These are phyloP conservation scores for Colletotrichum tropicicola DNA, from an alignment of 2,329 filamentous ascomycete species.

Conservation along the genomic window DNA sequence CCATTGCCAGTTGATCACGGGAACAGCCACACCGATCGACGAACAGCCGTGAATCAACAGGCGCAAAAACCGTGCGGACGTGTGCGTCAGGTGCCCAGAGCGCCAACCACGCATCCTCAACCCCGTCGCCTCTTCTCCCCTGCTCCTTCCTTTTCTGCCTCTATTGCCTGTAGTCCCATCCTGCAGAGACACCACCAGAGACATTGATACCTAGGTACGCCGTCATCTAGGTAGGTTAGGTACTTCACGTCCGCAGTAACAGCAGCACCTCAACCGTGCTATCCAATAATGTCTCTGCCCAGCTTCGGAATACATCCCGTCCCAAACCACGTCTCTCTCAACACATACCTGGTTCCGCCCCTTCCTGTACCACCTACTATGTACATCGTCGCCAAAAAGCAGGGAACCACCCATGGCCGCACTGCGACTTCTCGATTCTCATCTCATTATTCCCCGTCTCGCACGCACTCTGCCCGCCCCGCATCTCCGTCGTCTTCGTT, in stretches of 20 bases:
- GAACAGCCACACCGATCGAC: constrained; percentile 6
- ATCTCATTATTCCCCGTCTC: background rate
- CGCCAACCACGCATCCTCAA: background rate
- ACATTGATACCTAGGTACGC: constrained; percentile 14
- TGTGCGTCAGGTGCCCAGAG: constrained; percentile 9
- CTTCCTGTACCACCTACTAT: background rate
- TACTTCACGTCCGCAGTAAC: background rate
- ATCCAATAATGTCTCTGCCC: constrained; percentile 8
- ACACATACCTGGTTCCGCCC: constrained; percentile 1
- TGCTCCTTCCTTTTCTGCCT: background rate
- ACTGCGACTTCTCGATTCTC: background rate
- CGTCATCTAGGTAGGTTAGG: too few species aligned
- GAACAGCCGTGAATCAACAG: background rate
- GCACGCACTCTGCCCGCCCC: background rate
- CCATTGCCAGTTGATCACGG: constrained; percentile 5
- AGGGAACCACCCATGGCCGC: constrained; percentile 12
- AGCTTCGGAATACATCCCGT: constrained; percentile 1
- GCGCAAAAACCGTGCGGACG: background rate
- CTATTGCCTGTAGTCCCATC: background rate
- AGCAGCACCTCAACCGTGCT: background rate
- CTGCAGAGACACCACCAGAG: constrained; percentile 8
- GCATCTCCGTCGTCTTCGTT: constrained; percentile 2
- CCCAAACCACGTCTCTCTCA: constrained; percentile 6
- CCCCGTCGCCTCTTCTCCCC: background rate
- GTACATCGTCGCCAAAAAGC: background rate